Percentiles rank a stretch among this genome's conserved stretches.
Conservation (phyloP, 1,139 yeast species). For the Yarrowia galli region DNA sequence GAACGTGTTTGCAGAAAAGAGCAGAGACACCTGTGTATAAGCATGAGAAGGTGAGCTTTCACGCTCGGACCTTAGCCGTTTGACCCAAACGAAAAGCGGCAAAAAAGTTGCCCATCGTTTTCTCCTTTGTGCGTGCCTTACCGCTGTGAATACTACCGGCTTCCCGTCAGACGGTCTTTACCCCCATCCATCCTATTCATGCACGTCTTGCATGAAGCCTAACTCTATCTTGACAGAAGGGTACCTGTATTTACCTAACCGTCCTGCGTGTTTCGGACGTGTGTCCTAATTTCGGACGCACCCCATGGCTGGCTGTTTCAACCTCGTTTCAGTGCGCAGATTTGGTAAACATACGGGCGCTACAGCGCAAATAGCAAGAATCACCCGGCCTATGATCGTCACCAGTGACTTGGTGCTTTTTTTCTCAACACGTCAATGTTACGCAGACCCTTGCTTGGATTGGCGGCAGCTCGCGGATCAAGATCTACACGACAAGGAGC, state of each 20-base stretch:
- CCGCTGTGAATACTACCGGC: slow-evolving; percentile 8
- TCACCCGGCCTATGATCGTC: background rate
- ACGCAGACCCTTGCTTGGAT: slow-evolving; percentile 37
- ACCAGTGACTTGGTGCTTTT: background rate
- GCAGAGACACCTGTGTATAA: background rate
- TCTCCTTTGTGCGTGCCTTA: slow-evolving; percentile 2
- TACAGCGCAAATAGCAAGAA: background rate
- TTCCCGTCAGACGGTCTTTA: background rate
- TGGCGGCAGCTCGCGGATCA: slow-evolving; percentile 35
- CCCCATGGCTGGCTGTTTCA: background rate
- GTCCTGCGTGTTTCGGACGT: slow-evolving; percentile 4
- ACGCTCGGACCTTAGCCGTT: background rate
- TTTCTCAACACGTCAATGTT: slow-evolving; percentile 6
- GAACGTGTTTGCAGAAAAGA: background rate
- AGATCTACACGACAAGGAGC: slow-evolving; percentile 15
- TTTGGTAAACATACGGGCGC: background rate
- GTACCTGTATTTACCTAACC: slow-evolving; percentile 10
- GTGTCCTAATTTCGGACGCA: background rate
- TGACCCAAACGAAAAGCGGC: background rate
- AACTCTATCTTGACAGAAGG: slow-evolving; percentile 1
- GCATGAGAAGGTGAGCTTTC: background rate
- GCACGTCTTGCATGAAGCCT: background rate
- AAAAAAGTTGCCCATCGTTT: background rate
- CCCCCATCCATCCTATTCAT: slow-evolving; percentile 21
- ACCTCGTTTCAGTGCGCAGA: background rate